phyloP scores from a whole-genome alignment of 2,329 filamentous ascomycete genomes.

The Hypoxylon sp. region DNA sequence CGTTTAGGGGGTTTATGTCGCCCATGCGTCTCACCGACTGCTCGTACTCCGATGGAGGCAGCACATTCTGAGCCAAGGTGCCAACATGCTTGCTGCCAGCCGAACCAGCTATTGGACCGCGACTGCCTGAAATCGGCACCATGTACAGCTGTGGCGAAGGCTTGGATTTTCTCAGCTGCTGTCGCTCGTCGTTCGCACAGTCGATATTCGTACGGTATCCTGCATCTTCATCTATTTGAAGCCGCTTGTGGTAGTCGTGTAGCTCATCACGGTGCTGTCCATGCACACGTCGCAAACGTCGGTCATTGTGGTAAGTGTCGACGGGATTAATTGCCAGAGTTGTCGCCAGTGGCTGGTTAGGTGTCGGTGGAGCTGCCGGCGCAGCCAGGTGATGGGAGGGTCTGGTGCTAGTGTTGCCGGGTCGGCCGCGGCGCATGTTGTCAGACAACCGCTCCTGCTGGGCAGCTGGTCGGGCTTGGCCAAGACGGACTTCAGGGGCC shows the following conservation, averaged over 20 bases:
- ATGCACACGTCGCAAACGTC: neutral
- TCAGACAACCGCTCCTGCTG: neutral
- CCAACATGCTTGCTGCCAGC: neutral
- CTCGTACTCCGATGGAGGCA: neutral
- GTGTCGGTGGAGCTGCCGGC: neutral
- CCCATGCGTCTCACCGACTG: neutral
- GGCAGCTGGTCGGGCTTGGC: neutral
- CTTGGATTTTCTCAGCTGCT: neutral
- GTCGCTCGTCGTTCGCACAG: neutral
- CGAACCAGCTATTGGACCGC: no score
- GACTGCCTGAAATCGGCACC: neutral
- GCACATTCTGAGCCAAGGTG: neutral
- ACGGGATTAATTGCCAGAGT: neutral
- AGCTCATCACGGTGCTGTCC: neutral
- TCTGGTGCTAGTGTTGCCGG: neutral
- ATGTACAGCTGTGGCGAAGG: neutral
- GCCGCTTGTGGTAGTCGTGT: no score
- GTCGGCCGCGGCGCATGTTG: neutral
- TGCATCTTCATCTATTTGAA: neutral
- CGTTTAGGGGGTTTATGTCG: neutral
- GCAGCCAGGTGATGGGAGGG: neutral
- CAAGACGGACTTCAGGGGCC: neutral
- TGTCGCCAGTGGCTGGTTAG: neutral
- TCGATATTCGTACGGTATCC: neutral
- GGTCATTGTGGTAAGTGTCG: no score